Percentiles rank a stretch among this genome's conserved stretches.
phyloP scores from a whole-genome alignment of 2,329 filamentous ascomycete genomes.

The Neonectria sp. region DNA sequence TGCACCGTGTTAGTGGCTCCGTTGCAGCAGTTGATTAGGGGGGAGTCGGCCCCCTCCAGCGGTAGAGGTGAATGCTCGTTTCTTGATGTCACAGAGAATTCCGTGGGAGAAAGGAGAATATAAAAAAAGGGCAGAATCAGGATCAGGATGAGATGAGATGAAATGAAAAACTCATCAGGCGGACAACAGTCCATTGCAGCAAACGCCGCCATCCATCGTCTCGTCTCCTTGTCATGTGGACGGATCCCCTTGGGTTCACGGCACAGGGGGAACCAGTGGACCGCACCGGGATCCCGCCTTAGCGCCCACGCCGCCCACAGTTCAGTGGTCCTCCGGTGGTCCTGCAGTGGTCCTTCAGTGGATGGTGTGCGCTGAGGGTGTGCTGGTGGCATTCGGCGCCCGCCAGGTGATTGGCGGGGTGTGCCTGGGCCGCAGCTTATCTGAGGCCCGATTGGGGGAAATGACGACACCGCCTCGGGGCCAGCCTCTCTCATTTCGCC shows the following conservation, averaged over 20 bases:
- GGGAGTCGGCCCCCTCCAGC: not conserved
- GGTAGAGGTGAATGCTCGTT: not conserved
- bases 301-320: not conserved
- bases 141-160: not conserved
- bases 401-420: conserved; percentile 14
- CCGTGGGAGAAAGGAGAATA: conserved; percentile 8
- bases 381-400: no score
- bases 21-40: not conserved
- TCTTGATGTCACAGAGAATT: not conserved
- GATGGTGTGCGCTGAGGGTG: not conserved
- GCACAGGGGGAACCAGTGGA: not conserved
- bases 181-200: not conserved
- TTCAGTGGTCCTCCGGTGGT: conserved; percentile 8
- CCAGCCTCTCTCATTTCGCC: conserved; percentile 18
- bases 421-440: conserved; percentile 33
- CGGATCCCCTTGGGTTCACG: conserved; percentile 20
- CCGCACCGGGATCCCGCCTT: conserved; percentile 6
- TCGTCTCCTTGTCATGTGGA: conserved; percentile 17
- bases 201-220: not conserved
- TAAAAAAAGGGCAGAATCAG: conserved; percentile 22
- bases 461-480: conserved; percentile 37
- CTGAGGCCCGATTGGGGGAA: conserved; percentile 18
- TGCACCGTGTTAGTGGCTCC: conserved; percentile 9
- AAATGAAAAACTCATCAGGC: conserved; percentile 8
- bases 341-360: not conserved